Evolutionary conservation across 345 rosid genomes (phyloP), one percentile per base, ranked within the genome.

Genomic region (Syzygium grande): DNA sequence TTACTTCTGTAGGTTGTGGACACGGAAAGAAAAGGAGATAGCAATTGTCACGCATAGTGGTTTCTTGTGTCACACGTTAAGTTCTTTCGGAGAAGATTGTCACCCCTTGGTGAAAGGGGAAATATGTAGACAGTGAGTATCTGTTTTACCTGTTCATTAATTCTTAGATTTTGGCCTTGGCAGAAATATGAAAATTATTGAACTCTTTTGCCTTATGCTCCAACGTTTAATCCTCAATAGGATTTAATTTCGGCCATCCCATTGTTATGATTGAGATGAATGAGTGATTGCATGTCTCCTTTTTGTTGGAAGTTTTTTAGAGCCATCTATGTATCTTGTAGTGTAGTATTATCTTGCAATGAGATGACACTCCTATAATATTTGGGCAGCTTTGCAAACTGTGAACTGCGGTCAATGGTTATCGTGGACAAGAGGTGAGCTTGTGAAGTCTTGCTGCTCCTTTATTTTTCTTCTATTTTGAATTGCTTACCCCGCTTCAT

Each of bases 391-490:
- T 98, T 95, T 91, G 94, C 98, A 23, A 98, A 96, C 85, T 96
- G 99, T n/a, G 99, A 98, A 94, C 98, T 96, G 55, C 96, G 99
- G 58, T 96, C 99, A 77, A 93, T 96, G 97, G 93, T 96, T 91
- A 93, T 98, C 65, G 95, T 94, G 4, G 98, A 98, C 89, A 95
- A 90, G 91, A 92, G 96, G 98, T 96, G 88, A 91, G 92, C 41
- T 88, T 29, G 77, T 34, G 34, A 27, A 52, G 17, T 59, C 79
- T 63, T 15, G n/a, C 49, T 83, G 17, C 51, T 88, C 15, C 38
- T 86, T 65, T 12, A 29, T 53, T 54, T 54, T 34, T n/a, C 29
- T 34, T 55, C 19, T 86, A 54, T 34, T 78, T 46, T 25, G 11
- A 13, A 10, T 53, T 30, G 10, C 34, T 43, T 46, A 87, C 73